phyloP scores from a whole-genome alignment of 257 asterid species.

The Solanum sitiens region DNA sequence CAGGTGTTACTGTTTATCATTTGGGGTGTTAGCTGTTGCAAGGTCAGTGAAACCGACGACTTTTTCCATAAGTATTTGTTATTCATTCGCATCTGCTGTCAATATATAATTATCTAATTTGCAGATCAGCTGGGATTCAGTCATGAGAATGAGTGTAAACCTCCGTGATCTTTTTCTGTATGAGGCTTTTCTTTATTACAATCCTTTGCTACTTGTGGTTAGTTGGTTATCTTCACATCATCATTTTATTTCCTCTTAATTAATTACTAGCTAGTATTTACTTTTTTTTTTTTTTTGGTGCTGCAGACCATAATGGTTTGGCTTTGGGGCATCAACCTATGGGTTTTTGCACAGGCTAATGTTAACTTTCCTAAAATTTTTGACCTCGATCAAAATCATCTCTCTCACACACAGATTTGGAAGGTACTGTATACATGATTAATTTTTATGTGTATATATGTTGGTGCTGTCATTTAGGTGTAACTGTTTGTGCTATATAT shows the following conservation, averaged over 20 bases:
- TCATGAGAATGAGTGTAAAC: slow-evolving; percentile 93
- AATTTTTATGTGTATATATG: not conserved
- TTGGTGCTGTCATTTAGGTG: not conserved
- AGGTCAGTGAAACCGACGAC: slow-evolving; percentile 44
- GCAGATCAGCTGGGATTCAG: slow-evolving; percentile 98
- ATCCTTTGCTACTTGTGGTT: slow-evolving; percentile 94
- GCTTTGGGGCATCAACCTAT: slow-evolving; percentile 92
- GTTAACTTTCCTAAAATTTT: slow-evolving; percentile 67
- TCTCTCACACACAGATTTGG: slow-evolving; percentile 85
- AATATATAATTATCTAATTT: not conserved
- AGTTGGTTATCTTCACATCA: slow-evolving; percentile 40
- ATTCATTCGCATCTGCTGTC: not conserved
- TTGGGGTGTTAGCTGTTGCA: slow-evolving; percentile 82
- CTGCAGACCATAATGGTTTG: slow-evolving; percentile 89
- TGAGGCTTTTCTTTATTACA: slow-evolving; percentile 94
- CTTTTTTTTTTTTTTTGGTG: not conserved
- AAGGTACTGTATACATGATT: slow-evolving; percentile 37
- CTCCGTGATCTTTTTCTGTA: slow-evolving; percentile 79
- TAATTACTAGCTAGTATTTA: not conserved
- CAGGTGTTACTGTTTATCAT: slow-evolving; percentile 68
- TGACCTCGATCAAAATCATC: slow-evolving; percentile 89
- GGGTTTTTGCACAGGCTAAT: slow-evolving; percentile 74
- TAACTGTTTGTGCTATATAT: not conserved
- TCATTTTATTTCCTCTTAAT: not conserved
- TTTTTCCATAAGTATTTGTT: not conserved